A percentile compares a stretch with the other conserved stretches of the same genome.
These are phyloP conservation scores for Botrytis aclada DNA, from an alignment of 2,329 filamentous ascomycete genomes.

Conservation along the genomic window DNA sequence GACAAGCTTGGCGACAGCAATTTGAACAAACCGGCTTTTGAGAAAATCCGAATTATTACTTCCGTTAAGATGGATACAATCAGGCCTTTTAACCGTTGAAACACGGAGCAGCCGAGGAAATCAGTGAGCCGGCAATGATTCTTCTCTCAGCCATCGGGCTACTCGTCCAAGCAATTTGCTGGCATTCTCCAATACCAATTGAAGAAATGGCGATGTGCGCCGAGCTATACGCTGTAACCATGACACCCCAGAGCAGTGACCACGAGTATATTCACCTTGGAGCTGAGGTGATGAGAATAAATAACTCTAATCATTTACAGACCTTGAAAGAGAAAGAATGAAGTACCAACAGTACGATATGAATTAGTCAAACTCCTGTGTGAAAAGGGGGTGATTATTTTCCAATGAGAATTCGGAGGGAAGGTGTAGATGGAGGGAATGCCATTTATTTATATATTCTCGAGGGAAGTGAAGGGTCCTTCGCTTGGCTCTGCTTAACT, in stretches of 20 bases:
- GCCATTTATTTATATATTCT: conserved; percentile 8
- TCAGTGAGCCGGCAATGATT: not conserved
- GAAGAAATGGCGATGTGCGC: not conserved
- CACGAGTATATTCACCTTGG: not conserved
- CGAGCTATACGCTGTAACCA: not conserved
- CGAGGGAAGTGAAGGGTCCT: not conserved
- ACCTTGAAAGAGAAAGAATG: not conserved
- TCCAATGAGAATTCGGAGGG: not conserved
- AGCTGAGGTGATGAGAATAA: not conserved
- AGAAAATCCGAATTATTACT: not conserved
- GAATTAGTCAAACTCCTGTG: not conserved
- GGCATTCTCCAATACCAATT: not conserved
- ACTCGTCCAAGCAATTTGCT: not conserved
- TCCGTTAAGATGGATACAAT: not conserved
- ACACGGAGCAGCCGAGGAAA: too few relatives aligned
- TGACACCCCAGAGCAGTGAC: not conserved
- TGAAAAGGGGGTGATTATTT: not conserved
- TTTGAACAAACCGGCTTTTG: not conserved
- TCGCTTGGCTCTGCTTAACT: conserved; percentile 6
- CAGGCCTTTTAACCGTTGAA: not conserved
- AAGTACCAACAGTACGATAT: not conserved
- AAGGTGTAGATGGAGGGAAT: not conserved
- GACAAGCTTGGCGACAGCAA: conserved; percentile 11
- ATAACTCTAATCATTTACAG: not conserved
- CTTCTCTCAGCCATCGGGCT: not conserved